Base-by-base conservation (phyloP, 2,329 filamentous ascomycete genomes). In the Claviceps sp. region DNA sequence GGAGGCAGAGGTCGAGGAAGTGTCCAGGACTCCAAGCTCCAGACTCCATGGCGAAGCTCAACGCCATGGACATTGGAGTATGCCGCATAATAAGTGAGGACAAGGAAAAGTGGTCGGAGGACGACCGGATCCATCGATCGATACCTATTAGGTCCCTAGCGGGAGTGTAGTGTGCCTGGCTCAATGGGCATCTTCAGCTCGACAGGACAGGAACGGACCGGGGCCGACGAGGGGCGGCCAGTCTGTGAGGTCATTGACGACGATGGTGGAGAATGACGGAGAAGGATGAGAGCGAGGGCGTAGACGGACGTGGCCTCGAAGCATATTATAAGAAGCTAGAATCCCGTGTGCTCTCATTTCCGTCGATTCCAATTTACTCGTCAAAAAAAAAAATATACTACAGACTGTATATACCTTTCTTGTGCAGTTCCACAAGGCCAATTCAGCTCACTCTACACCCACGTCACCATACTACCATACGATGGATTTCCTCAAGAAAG, bases 401-500 rank as follows among this genome's bases (percentile, higher is more conserved):
- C 13, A 26, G 20, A 20, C 20, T 20, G 20, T 20, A 20, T n/a
- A n/a, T 26, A 44, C 13, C 11, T 44, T 26, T 14, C 20, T 26
- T 23, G 40, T 16, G 17, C 7, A 22, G 8, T 20, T 16, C 6
- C 20, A 14, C 17, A 11, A 3, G 4, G 1, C 42, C 29, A 34
- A 11, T 34, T 4, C 29, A 11, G 29, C 29, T 14, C 37, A 2
- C 13, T 22, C 38, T n/a, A 20, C 26, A 46, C 22, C 22, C 38
- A 40, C 37, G 11, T 5, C 29, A 34, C 9, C 29, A 29, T 8
- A 29, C 9, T 8, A 29, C 8, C 8, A 29, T 9, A 29, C 20
- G 14, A 45, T 70, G 67, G 66, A 70, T 64, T 66, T 68, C 57
- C n/a, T 70, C 62, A 68, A 68, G 59, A 64, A 66, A 47, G 64